Percentiles rank a stretch among this genome's conserved stretches.
Evolutionary conservation across 225 moss, liverwort and hornwort genomes (phyloP).

Genomic region (Antitrichia curtipendula): DNA sequence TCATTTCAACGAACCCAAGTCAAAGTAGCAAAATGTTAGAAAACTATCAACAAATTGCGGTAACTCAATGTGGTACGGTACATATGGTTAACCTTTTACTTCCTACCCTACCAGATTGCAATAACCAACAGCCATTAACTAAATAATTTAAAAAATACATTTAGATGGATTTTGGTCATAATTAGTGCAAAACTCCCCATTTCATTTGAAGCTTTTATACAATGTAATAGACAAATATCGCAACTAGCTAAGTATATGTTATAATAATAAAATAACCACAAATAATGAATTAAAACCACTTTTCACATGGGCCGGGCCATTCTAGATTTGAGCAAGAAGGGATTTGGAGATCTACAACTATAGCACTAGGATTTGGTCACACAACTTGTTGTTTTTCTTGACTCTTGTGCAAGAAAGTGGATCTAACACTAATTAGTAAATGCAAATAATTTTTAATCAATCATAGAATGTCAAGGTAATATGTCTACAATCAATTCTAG

Average conservation of each 20-base stretch:
- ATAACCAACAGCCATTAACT: not conserved
- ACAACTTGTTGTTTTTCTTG: no score
- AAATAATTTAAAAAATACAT: no score
- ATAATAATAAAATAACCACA: no score
- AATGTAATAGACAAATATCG: not conserved
- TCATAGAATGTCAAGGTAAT: no score
- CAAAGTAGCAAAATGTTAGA: not conserved
- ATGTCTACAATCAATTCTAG: not conserved
- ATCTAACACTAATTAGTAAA: not conserved
- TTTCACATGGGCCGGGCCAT: not conserved
- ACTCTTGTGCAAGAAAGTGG: not conserved
- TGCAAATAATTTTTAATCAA: not conserved
- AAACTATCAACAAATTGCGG: not conserved
- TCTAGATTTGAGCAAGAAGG: no score
- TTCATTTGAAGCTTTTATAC: not conserved
- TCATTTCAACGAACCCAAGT: not conserved
- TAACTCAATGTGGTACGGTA: not conserved
- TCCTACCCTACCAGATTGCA: accelerated
- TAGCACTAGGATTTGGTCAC: not conserved
- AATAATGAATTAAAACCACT: not conserved
- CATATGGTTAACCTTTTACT: not conserved
- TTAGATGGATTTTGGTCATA: not conserved
- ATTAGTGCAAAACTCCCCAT: no score
- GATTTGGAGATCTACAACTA: not conserved
- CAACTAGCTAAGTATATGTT: no score